Evolutionary conservation across 2,329 filamentous ascomycete genomes (phyloP).

Genomic region (Scytalidium sp.): DNA sequence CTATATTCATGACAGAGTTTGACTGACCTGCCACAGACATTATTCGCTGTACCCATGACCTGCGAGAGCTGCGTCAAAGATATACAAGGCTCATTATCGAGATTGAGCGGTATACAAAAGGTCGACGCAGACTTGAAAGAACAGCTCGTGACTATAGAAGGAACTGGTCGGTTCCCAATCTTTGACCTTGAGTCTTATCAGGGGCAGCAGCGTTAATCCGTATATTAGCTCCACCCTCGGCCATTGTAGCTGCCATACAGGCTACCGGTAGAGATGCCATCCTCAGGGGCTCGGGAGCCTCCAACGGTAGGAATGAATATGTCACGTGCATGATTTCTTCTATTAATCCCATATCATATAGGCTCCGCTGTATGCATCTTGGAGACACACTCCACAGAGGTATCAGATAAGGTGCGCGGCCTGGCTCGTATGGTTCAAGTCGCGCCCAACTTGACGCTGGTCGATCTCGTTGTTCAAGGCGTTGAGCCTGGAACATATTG

Average conservation of each 20-base stretch:
- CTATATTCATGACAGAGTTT: background rate
- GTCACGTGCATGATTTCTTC: background rate
- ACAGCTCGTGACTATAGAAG: slow-evolving; percentile 81
- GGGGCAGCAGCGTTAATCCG: slow-evolving; percentile 77
- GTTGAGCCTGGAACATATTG: slow-evolving; percentile 77
- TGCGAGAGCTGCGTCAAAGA: slow-evolving; percentile 88
- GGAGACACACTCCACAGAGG: slow-evolving; percentile 69
- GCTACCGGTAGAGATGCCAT: slow-evolving; percentile 91
- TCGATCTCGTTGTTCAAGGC: slow-evolving; percentile 85
- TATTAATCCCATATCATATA: slow-evolving; percentile 26
- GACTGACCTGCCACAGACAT: slow-evolving; percentile 59
- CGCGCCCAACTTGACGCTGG: slow-evolving; percentile 69
- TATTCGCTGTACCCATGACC: slow-evolving; percentile 91
- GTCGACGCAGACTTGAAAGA: slow-evolving; percentile 79
- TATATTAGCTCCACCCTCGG: slow-evolving; percentile 72
- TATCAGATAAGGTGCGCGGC: slow-evolving; percentile 72
- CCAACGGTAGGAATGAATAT: slow-evolving; percentile 63
- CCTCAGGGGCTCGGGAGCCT: slow-evolving; percentile 79
- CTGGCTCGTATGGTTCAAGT: slow-evolving; percentile 94
- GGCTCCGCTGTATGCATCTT: slow-evolving; percentile 92
- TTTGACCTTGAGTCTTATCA: slow-evolving; percentile 75
- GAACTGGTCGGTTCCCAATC: slow-evolving; percentile 58
- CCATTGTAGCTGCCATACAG: slow-evolving; percentile 86
- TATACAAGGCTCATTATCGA: slow-evolving; percentile 74
- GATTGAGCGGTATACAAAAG: slow-evolving; percentile 75